These are phyloP conservation scores for Mesembryanthemum crystallinum DNA, from an alignment of 148 eudicot genomes.

Conservation along the genomic window DNA sequence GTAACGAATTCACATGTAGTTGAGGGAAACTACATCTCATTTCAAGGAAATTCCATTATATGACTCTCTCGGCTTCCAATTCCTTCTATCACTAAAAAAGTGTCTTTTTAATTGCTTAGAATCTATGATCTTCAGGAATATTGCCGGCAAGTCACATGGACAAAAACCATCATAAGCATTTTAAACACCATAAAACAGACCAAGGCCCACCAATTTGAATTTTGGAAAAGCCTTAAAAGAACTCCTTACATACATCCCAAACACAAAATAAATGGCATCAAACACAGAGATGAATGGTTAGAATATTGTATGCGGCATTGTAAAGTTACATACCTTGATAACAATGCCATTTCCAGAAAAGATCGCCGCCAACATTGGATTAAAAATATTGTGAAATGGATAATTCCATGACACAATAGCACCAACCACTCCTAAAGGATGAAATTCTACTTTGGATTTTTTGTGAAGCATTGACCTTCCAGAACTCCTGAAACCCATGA, in stretches of 20 bases:
- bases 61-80: too few relatives aligned
- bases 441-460: conserved; percentile 86
- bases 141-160: too few relatives aligned
- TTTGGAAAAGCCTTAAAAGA: conserved; percentile 1
- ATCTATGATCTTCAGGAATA: too few relatives aligned
- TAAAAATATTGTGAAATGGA: conserved; percentile 92
- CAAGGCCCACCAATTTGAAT: not conserved
- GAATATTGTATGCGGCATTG: not conserved
- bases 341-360: conserved; percentile 94
- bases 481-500: conserved; percentile 53
- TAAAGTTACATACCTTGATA: conserved; percentile 59
- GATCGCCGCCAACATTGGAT: conserved; percentile 95
- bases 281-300: not conserved
- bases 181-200: not conserved
- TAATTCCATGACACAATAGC: conserved; percentile 99
- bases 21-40: not conserved
- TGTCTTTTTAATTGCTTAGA: too few relatives aligned
- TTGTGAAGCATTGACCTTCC: conserved; percentile 99
- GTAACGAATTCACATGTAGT: not conserved
- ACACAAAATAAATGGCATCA: not conserved
- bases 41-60: not conserved
- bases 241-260: not conserved
- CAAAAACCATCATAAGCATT: not conserved
- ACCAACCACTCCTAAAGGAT: conserved; percentile 92
- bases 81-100: not conserved